Percentiles rank a stretch among this genome's conserved stretches.
Conservation (phyloP, 257 asterid genomes). For the Penstemon davidsonii region DNA sequence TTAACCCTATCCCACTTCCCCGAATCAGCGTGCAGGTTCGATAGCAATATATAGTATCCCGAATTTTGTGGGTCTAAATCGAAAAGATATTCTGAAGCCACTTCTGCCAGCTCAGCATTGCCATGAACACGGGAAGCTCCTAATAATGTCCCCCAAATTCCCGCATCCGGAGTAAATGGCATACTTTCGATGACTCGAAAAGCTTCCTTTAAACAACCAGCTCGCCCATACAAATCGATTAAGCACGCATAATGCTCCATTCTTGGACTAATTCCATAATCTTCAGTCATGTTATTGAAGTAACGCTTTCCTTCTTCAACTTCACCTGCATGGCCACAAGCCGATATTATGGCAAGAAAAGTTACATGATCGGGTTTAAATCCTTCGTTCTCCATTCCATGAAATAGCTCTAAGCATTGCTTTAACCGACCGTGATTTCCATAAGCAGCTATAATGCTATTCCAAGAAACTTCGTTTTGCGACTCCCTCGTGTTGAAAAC, state of each 20-base stretch:
- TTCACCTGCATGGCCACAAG: conserved; percentile 75
- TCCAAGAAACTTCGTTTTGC: conserved; percentile 89
- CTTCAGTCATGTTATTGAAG: conserved; percentile 59
- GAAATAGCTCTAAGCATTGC: conserved; percentile 48
- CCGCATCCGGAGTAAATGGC: conserved; percentile 84
- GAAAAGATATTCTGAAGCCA: conserved; percentile 63
- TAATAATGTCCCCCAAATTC: conserved; percentile 85
- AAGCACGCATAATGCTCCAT: conserved; percentile 88
- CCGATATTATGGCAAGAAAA: conserved; percentile 73
- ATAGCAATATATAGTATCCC: conserved; percentile 74
- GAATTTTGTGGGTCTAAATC: conserved; percentile 80
- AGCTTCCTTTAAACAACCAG: conserved; percentile 67
- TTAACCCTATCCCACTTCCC: conserved; percentile 71
- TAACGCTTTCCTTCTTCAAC: conserved; percentile 65
- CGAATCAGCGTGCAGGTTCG: conserved; percentile 72
- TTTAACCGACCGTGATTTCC: conserved; percentile 68
- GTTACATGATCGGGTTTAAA: conserved; percentile 73
- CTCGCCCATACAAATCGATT: conserved; percentile 74
- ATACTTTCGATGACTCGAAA: conserved; percentile 44
- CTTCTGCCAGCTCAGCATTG: conserved; percentile 70
- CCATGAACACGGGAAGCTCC: conserved; percentile 85
- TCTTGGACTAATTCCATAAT: conserved; percentile 48
- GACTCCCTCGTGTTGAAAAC: conserved; percentile 58
- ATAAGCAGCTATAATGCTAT: conserved; percentile 87
- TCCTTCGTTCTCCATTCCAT: conserved; percentile 56